These are phyloP conservation scores for Hypoxylon sp. DNA, from an alignment of 2,329 filamentous ascomycete genomes.

Conservation along the genomic window DNA sequence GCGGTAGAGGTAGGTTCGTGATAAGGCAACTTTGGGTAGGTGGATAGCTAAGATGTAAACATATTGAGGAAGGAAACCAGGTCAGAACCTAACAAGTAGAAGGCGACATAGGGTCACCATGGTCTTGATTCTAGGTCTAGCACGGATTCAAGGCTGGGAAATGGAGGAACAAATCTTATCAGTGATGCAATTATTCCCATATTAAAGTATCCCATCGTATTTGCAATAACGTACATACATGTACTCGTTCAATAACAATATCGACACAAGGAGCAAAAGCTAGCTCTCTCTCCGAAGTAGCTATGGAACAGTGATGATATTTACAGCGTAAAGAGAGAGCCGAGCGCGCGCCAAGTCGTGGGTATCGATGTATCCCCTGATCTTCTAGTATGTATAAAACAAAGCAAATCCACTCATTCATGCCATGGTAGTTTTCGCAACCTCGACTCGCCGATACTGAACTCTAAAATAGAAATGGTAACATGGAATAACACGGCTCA, in stretches of 20 bases:
- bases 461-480: constrained; percentile 14
- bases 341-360: constrained; percentile 25
- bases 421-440: constrained; percentile 6
- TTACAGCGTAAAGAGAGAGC: constrained; percentile 25
- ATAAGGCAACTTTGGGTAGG: background rate
- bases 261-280: constrained; percentile 25
- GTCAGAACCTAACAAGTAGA: background rate
- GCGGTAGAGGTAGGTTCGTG: too few relatives aligned
- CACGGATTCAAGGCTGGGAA: background rate
- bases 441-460: constrained; percentile 14
- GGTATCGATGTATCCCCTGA: constrained; percentile 37
- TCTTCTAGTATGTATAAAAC: constrained; percentile 34
- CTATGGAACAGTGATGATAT: constrained; percentile 22
- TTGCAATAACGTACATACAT: constrained; percentile 3
- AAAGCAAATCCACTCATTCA: constrained; percentile 28
- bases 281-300: constrained; percentile 1
- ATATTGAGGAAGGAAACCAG: background rate
- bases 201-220: constrained; percentile 1
- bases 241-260: constrained; percentile 27
- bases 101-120: background rate
- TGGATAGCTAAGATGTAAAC: background rate
- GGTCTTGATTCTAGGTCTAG: background rate
- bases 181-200: background rate
- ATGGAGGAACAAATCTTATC: background rate
- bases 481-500: constrained; percentile 3